Evolutionary conservation across 495 filamentous ascomycete genomes (phyloP).

Genomic region (Lophium mytilinum): DNA sequence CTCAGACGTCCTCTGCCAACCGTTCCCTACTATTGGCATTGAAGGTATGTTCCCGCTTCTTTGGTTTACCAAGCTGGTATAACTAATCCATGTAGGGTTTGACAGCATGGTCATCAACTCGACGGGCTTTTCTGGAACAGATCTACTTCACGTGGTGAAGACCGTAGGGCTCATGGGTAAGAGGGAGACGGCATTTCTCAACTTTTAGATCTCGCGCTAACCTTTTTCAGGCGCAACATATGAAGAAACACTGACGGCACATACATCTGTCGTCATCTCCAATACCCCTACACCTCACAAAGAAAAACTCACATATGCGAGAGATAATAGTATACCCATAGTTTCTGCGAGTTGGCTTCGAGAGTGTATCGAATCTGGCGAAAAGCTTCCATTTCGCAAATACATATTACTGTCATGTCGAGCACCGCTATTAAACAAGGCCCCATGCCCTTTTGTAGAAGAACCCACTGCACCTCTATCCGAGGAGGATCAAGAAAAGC

Average conservation of each 20-base stretch:
- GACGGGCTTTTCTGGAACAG: slow-evolving; percentile 74
- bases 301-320: slow-evolving; percentile 71
- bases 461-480: slow-evolving; percentile 20
- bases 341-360: slow-evolving; percentile 77
- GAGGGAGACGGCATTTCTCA: not conserved
- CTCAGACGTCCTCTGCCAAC: slow-evolving; percentile 64
- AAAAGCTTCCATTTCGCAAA: slow-evolving; percentile 42
- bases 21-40: slow-evolving; percentile 63
- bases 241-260: slow-evolving; percentile 60
- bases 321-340: slow-evolving; percentile 64
- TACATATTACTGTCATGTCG: slow-evolving; percentile 5
- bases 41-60: slow-evolving; percentile 37
- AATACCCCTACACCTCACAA: slow-evolving; percentile 49
- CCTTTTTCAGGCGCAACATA: slow-evolving; percentile 52
- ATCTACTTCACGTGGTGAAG: slow-evolving; percentile 75
- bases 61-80: not conserved
- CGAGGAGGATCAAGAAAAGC: slow-evolving; percentile 15
- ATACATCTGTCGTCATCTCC: slow-evolving; percentile 63
- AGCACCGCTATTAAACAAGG: not conserved
- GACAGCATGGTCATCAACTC: slow-evolving; percentile 61
- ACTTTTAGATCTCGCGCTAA: slow-evolving; percentile 5
- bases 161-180: slow-evolving; percentile 63
- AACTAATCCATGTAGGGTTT: slow-evolving; percentile 44
- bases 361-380: slow-evolving; percentile 59
- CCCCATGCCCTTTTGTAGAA: slow-evolving; percentile 2